Percentiles rank a stretch among this genome's conserved stretches.
Evolutionary conservation across 306 rosid species (phyloP).

Genomic region (Quercus parvula): DNA sequence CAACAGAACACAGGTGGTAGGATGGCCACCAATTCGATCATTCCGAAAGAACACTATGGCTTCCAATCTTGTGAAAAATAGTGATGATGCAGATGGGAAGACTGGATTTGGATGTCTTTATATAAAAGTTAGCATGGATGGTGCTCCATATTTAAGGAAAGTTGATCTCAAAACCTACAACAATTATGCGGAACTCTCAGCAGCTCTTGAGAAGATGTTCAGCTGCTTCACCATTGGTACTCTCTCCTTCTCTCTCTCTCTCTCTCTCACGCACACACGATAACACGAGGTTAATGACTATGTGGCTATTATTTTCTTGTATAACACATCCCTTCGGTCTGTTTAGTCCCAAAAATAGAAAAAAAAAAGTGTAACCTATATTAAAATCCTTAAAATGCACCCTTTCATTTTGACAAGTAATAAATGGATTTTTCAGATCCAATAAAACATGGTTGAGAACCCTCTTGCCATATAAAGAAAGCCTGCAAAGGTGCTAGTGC

Average conservation of each 20-base stretch:
- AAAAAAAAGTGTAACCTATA: too few relatives aligned
- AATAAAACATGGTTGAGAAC: background rate
- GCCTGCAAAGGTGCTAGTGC: background rate
- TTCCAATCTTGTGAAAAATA: conserved; percentile 56
- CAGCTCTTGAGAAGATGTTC: conserved; percentile 94
- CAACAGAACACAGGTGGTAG: conserved; percentile 92
- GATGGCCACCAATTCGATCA: conserved; percentile 99
- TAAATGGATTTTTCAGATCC: background rate
- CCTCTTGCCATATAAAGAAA: background rate
- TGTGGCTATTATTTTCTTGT: too few relatives aligned
- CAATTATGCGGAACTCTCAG: conserved; percentile 73
- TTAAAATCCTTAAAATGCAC: too few relatives aligned
- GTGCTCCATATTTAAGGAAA: conserved; percentile 96
- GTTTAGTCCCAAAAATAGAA: too few relatives aligned
- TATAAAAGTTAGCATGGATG: conserved; percentile 97
- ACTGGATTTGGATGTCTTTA: conserved; percentile 59
- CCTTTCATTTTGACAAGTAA: too few relatives aligned
- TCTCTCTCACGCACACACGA: background rate
- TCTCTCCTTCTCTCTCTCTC: background rate
- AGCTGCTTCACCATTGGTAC: conserved; percentile 88
- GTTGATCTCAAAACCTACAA: conserved; percentile 72
- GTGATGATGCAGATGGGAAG: conserved; percentile 61
- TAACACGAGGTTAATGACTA: background rate
- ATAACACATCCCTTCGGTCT: too few relatives aligned
- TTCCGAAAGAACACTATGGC: conserved; percentile 84